Percentiles rank a stretch among this genome's conserved stretches.
Evolutionary conservation across 2,329 filamentous ascomycete genomes (phyloP).

Genomic region (Pseudocercospora cruenta): DNA sequence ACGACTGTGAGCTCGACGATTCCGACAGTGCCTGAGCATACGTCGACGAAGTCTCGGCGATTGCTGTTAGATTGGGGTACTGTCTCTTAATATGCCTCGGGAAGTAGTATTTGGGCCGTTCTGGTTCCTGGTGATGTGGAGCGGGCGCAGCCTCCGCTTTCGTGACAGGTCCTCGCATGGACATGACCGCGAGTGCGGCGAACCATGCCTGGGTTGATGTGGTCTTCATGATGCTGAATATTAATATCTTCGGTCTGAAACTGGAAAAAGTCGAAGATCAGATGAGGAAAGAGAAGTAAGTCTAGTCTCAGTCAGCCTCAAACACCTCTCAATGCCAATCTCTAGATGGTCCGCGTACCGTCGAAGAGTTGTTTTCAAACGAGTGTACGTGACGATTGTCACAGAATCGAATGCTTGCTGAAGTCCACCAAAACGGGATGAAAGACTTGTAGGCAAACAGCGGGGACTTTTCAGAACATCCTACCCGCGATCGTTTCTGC

Average conservation of each 20-base stretch:
- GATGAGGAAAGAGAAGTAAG: conserved; percentile 13
- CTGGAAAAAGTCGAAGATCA: conserved; percentile 17
- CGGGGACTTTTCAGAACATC: conserved; percentile 32
- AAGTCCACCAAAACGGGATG: conserved; percentile 25
- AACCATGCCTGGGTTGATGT: conserved; percentile 51
- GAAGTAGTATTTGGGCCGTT: conserved; percentile 52
- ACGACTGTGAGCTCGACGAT: conserved; percentile 4
- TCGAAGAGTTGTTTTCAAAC: conserved; percentile 48
- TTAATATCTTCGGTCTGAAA: conserved; percentile 28
- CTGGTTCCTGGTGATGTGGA: conserved; percentile 41
- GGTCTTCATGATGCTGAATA: conserved; percentile 44
- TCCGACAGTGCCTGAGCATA: not conserved
- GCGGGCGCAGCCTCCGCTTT: conserved; percentile 55
- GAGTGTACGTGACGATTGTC: conserved; percentile 56
- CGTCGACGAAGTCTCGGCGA: conserved; percentile 9
- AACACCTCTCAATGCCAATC: not conserved
- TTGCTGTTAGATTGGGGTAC: conserved; percentile 38
- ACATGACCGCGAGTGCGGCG: conserved; percentile 51
- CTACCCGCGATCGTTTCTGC: conserved; percentile 24
- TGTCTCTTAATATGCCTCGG: conserved; percentile 52
- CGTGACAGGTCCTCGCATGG: conserved; percentile 48
- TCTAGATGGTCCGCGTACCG: conserved; percentile 30
- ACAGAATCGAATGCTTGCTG: conserved; percentile 34
- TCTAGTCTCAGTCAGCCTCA: conserved; percentile 18
- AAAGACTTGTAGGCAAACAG: conserved; percentile 16